Conservation (phyloP, 176 grass and related monocot genomes). For the Dactylis glomerata region DNA sequence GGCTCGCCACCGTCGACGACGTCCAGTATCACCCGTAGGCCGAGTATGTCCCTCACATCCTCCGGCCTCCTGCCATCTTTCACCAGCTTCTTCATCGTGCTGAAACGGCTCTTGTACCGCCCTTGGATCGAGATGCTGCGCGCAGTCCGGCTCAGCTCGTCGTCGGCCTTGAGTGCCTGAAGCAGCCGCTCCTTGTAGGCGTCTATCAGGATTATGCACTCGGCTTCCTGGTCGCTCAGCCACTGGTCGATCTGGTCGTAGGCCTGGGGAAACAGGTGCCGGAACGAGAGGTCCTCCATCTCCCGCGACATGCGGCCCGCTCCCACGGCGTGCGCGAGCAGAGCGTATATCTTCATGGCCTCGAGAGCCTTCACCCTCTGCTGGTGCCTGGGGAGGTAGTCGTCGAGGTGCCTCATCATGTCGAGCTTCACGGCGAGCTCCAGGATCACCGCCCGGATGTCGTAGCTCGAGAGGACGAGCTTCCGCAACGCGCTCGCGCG, state of each 20-base stretch:
- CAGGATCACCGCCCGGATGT: constrained; percentile 76
- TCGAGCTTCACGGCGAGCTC: constrained; percentile 73
- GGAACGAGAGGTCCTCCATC: constrained; percentile 79
- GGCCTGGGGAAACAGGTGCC: constrained; percentile 69
- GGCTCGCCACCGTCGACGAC: background rate
- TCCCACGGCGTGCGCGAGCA: constrained; percentile 80
- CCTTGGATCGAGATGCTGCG: constrained; percentile 53
- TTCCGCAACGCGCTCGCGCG: constrained; percentile 56
- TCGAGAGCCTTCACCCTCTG: constrained; percentile 64
- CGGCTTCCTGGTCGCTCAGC: constrained; percentile 62
- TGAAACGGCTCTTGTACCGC: constrained; percentile 82
- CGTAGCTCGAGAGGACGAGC: constrained; percentile 73
- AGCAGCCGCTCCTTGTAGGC: constrained; percentile 55
- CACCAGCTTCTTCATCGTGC: constrained; percentile 88
- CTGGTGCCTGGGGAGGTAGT: constrained; percentile 57
- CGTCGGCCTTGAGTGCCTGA: constrained; percentile 44
- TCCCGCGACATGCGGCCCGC: constrained; percentile 60
- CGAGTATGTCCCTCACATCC: constrained; percentile 80
- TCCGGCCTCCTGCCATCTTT: constrained; percentile 70
- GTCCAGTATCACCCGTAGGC: constrained; percentile 64
- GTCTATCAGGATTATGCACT: constrained; percentile 47
- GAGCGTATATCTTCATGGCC: constrained; percentile 83
- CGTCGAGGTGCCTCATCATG: constrained; percentile 60
- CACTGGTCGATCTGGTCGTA: constrained; percentile 64
- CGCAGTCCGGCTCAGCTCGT: constrained; percentile 44